Evolutionary conservation across 169 alveolate species (phyloP).

Genomic region (Plasmodium knowlesi): DNA sequence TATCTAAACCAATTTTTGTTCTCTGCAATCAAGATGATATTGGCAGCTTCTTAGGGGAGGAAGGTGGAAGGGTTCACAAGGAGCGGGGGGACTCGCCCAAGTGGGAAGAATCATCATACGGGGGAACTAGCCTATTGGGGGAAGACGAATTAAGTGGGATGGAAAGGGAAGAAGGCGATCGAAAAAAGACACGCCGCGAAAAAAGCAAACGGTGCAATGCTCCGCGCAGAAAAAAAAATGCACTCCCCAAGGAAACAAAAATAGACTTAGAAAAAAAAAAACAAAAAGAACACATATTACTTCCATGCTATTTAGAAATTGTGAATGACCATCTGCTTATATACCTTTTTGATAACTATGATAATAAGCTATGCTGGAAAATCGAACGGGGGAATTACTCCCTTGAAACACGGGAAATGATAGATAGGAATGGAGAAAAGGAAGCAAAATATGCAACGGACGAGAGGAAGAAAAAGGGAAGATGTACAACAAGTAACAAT

Average conservation of each 20-base stretch:
- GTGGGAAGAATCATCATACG: neutral
- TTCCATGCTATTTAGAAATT: constrained; percentile 67
- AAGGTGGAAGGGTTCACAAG: neutral
- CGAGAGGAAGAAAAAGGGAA: neutral
- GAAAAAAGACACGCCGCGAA: constrained; percentile 13
- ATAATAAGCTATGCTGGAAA: constrained; percentile 65
- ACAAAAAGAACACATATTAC: neutral
- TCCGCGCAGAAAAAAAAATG: neutral
- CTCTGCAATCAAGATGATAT: neutral
- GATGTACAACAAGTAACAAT: neutral
- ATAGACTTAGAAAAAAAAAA: neutral
- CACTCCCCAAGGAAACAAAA: neutral
- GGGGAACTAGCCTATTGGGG: neutral
- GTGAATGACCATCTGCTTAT: constrained; percentile 38
- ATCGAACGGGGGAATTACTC: constrained; percentile 37
- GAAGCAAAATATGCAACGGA: neutral
- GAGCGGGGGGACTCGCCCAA: neutral
- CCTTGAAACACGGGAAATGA: constrained; percentile 5
- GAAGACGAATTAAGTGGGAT: neutral
- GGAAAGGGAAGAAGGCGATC: neutral
- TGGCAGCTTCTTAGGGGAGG: neutral
- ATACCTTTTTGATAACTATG: constrained; percentile 52
- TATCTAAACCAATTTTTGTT: constrained; percentile 13
- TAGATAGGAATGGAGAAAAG: neutral
- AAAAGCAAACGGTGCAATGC: neutral